Percentiles rank a stretch among this genome's conserved stretches.
phyloP scores from a whole-genome alignment of 2,329 filamentous ascomycete genomes.

The Fusarium denticulatum region DNA sequence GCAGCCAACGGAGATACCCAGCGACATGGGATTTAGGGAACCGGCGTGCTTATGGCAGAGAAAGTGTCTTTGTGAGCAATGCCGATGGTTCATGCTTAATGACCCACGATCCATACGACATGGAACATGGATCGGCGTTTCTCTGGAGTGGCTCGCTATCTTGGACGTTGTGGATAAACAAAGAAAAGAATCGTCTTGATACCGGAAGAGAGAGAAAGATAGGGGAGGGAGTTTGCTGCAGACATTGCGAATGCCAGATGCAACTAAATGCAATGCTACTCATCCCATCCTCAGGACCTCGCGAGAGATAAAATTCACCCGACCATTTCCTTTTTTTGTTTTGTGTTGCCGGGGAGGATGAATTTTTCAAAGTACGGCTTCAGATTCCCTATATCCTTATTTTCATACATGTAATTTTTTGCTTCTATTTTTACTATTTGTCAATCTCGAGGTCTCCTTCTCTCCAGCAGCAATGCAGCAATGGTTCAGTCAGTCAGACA shows the following conservation, averaged over 20 bases:
- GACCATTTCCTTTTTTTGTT: conserved; percentile 37
- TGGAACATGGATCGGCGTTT: conserved; percentile 41
- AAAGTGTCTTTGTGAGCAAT: conserved; percentile 33
- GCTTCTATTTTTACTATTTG: conserved; percentile 25
- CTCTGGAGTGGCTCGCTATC: conserved; percentile 38
- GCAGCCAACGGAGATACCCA: conserved; percentile 38
- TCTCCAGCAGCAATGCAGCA: conserved; percentile 43
- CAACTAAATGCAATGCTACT: conserved; percentile 15
- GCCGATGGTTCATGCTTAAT: conserved; percentile 39
- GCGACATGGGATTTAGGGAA: conserved; percentile 29
- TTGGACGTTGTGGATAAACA: conserved; percentile 42
- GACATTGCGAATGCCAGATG: conserved; percentile 24
- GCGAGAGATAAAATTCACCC: conserved; percentile 37
- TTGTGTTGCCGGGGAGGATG: conserved; percentile 41
- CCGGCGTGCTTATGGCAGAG: conserved; percentile 25
- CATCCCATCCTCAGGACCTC: conserved; percentile 35
- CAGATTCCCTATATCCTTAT: conserved; percentile 45
- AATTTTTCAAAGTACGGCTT: conserved; percentile 42
- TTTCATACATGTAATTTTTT: conserved; percentile 45
- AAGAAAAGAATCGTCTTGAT: conserved; percentile 34
- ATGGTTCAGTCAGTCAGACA: conserved; percentile 45
- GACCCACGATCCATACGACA: conserved; percentile 38
- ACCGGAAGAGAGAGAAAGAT: conserved; percentile 41
- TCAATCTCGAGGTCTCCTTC: conserved; percentile 41
- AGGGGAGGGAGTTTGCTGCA: conserved; percentile 24